phyloP scores from a whole-genome alignment of 2,329 filamentous ascomycete genomes.

The Colletotrichum spaethianum region DNA sequence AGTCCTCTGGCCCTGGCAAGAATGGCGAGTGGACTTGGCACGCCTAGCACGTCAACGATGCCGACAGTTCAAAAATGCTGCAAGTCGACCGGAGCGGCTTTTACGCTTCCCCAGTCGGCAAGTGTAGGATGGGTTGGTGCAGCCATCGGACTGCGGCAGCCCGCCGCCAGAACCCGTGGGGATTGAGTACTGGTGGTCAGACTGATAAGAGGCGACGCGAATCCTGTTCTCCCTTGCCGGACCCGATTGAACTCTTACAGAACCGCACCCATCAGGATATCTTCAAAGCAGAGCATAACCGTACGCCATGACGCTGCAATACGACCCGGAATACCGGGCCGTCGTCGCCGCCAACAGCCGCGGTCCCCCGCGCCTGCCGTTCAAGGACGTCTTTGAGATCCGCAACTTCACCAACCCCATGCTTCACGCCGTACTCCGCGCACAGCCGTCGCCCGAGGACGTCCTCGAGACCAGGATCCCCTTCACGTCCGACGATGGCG shows the following conservation, averaged over 20 bases:
- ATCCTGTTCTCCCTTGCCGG: not conserved
- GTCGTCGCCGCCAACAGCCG: conserved; percentile 12
- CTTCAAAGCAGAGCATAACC: not conserved
- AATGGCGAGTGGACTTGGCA: no score
- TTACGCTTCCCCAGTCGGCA: not conserved
- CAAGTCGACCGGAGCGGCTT: not conserved
- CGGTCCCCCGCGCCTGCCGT: not conserved
- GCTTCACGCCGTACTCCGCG: conserved; percentile 11
- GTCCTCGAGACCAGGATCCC: conserved; percentile 25
- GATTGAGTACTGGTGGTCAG: not conserved
- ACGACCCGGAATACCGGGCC: conserved; percentile 32
- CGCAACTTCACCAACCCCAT: conserved; percentile 18
- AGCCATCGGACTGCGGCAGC: conserved; percentile 30
- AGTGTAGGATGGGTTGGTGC: not conserved
- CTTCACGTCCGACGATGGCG: conserved; percentile 26
- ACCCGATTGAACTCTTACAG: not conserved
- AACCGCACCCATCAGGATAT: not conserved
- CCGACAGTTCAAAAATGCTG: not conserved
- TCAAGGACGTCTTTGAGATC: conserved; percentile 23
- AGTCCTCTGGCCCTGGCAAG: no score
- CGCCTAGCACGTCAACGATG: not conserved
- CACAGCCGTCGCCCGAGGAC: conserved; percentile 21
- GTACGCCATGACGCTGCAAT: conserved; percentile 19
- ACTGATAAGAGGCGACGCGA: conserved; percentile 10
- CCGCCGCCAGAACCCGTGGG: conserved; percentile 11